Evolutionary conservation across 495 filamentous ascomycete species (phyloP).

Genomic region (Annulohypoxylon moriforme): DNA sequence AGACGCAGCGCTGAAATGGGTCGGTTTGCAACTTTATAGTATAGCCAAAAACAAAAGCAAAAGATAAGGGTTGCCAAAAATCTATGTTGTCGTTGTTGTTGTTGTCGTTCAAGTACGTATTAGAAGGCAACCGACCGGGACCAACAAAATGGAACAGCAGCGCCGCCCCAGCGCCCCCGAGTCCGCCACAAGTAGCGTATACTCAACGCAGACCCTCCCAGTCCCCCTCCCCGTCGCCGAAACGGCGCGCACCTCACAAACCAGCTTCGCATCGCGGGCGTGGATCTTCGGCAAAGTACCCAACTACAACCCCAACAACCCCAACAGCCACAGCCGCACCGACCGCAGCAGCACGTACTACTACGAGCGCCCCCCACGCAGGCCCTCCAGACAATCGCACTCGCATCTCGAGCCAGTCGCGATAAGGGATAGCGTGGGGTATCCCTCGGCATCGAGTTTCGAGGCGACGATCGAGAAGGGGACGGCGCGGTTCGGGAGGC

Average conservation of each 20-base stretch:
- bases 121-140: slow-evolving; percentile 4
- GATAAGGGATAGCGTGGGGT: slow-evolving; percentile 31
- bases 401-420: slow-evolving; percentile 18
- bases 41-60: no score
- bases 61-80: no score
- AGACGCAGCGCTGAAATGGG: not conserved
- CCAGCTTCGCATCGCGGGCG: not conserved
- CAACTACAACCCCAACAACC: not conserved
- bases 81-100: no score
- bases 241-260: not conserved
- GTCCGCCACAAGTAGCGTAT: not conserved
- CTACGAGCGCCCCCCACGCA: not conserved
- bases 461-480: slow-evolving; percentile 30
- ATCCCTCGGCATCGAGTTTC: slow-evolving; percentile 30
- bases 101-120: not conserved
- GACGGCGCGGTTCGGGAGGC: slow-evolving; percentile 19
- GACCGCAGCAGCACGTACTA: no score
- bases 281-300: slow-evolving; percentile 22
- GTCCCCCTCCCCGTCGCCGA: not conserved
- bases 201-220: not conserved
- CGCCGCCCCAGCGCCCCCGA: not conserved
- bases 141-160: no score
- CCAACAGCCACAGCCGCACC: not conserved
- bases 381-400: not conserved
- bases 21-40: not conserved